phyloP scores from a whole-genome alignment of 2,329 filamentous ascomycete species.

The Daldinia sp. region DNA sequence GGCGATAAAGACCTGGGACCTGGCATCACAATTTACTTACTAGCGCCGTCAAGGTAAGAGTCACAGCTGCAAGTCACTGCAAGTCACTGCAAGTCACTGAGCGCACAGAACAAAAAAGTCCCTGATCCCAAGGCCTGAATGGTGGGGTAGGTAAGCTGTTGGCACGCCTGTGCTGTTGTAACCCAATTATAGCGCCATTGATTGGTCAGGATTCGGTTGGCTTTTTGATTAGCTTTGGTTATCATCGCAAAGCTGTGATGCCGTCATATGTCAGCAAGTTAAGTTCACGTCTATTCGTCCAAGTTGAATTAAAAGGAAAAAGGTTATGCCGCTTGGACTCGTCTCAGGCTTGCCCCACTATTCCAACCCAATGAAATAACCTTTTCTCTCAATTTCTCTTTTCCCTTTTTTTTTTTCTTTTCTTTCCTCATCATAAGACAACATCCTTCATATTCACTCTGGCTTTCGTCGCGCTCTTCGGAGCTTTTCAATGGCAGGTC shows the following conservation, averaged over 20 bases:
- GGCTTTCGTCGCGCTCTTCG: constrained; percentile 65
- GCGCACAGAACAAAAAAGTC: constrained; percentile 24
- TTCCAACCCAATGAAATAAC: constrained; percentile 26
- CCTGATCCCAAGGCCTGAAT: constrained; percentile 27
- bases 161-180: neutral
- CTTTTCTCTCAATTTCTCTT: constrained; percentile 14
- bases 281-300: neutral
- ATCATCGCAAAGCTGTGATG: neutral
- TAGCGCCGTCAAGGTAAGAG: neutral
- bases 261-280: constrained; percentile 1
- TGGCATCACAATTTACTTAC: neutral
- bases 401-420: constrained; percentile 44
- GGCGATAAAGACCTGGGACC: constrained; percentile 15
- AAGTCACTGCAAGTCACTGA: constrained; percentile 2
- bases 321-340: constrained; percentile 29
- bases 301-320: constrained; percentile 20
- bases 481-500: constrained; percentile 65
- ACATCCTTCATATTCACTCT: constrained; percentile 76
- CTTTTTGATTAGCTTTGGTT: neutral
- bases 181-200: constrained; percentile 12
- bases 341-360: constrained; percentile 16
- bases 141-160: constrained; percentile 35
- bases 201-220: constrained; percentile 22
- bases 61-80: neutral
- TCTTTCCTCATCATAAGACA: constrained; percentile 58